Percentiles rank a stretch among this genome's conserved stretches.
phyloP scores from a whole-genome alignment of 345 rosid species.

The Psidium guajava region DNA sequence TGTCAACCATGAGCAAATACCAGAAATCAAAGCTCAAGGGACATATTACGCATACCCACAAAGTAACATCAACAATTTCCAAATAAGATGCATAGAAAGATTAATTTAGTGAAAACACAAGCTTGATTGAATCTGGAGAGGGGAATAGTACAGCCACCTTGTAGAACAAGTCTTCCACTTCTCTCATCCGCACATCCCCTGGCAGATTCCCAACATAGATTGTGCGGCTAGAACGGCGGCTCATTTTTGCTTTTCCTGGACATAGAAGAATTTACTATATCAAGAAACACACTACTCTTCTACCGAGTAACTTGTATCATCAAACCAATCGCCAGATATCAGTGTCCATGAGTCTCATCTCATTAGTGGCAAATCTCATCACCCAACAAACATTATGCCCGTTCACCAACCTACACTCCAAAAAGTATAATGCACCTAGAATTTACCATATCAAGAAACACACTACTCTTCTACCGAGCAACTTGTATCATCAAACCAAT shows the following conservation, averaged over 20 bases:
- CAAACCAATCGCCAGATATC: neutral
- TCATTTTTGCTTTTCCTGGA: conserved; percentile 34
- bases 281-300: neutral
- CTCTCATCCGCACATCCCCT: conserved; percentile 78
- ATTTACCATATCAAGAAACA: neutral
- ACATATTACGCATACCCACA: neutral
- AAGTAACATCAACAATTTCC: neutral
- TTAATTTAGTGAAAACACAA: neutral
- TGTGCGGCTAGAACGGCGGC: conserved; percentile 77
- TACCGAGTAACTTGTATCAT: neutral
- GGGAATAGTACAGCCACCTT: conserved; percentile 34
- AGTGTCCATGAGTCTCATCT: neutral
- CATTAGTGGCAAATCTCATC: neutral
- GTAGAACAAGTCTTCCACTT: conserved; percentile 83
- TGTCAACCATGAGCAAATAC: neutral
- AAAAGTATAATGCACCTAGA: neutral
- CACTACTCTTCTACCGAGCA: neutral
- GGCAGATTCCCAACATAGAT: conserved; percentile 95
- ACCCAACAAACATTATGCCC: neutral
- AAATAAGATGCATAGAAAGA: neutral
- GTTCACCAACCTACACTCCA: neutral
- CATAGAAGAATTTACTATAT: neutral
- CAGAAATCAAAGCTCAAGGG: neutral
- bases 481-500: neutral
- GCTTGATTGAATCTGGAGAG: neutral